A percentile compares a stretch with the other conserved stretches of the same genome.
Conservation (phyloP, 1,139 yeast species). For the Eremothecium cymbalariae region DNA sequence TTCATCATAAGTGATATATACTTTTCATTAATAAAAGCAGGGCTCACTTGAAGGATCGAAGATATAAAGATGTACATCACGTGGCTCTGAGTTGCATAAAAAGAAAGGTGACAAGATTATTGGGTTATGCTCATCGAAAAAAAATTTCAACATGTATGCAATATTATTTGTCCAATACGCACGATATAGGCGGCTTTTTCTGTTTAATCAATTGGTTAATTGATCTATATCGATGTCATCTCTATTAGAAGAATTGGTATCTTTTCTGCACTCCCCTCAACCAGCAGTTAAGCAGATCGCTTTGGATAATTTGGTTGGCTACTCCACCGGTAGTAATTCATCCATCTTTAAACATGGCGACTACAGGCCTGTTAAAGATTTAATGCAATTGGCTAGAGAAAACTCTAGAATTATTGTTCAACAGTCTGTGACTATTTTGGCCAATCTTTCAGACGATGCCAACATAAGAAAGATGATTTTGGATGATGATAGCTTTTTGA, state of each 20-base stretch:
- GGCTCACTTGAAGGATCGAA: too few species aligned
- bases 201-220: not conserved
- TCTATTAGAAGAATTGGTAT: slow-evolving; percentile 63
- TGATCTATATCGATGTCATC: slow-evolving; percentile 40
- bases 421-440: slow-evolving; percentile 71
- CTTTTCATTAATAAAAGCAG: too few species aligned
- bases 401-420: slow-evolving; percentile 49
- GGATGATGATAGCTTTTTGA: slow-evolving; percentile 53
- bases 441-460: slow-evolving; percentile 65
- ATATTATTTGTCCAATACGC: not conserved
- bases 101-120: not conserved
- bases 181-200: not conserved
- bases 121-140: not conserved
- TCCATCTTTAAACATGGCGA: slow-evolving; percentile 62
- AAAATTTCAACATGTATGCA: not conserved
- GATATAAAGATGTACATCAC: too few species aligned
- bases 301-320: slow-evolving; percentile 74
- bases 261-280: slow-evolving; percentile 75
- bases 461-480: slow-evolving; percentile 56
- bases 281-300: slow-evolving; percentile 82
- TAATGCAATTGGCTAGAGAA: slow-evolving; percentile 49
- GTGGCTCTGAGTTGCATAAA: not conserved
- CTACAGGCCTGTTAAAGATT: slow-evolving; percentile 64
- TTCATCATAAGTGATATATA: too few species aligned
- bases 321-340: slow-evolving; percentile 61